Percentiles rank a stretch among this genome's conserved stretches.
Conservation (phyloP, 1,284 basidiomycete species). For the Ganoderma multipileum region DNA sequence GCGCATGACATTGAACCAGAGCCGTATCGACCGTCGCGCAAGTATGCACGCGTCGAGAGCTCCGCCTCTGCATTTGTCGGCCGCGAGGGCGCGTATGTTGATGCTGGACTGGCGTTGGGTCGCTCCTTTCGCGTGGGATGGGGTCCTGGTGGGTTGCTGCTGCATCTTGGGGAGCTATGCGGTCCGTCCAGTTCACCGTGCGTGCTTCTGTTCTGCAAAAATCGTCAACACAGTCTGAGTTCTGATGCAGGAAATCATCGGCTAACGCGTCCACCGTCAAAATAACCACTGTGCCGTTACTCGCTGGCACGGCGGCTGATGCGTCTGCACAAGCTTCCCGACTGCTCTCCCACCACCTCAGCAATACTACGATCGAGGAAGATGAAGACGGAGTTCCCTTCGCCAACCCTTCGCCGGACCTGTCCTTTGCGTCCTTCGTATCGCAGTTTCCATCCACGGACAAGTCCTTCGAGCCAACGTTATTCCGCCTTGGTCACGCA, state of each 20-base stretch:
- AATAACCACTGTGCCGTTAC: conserved; percentile 54
- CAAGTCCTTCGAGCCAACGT: conserved; percentile 75
- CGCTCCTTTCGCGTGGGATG: conserved; percentile 92
- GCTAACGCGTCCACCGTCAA: conserved; percentile 66
- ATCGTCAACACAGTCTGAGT: background rate
- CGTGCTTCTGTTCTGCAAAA: conserved; percentile 29
- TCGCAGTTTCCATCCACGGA: conserved; percentile 79
- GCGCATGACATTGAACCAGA: conserved; percentile 72
- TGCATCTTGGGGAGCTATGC: conserved; percentile 79
- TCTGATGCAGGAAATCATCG: conserved; percentile 49
- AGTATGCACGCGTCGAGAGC: conserved; percentile 73
- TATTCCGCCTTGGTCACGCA: conserved; percentile 91
- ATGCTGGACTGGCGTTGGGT: conserved; percentile 87
- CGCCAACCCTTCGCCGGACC: conserved; percentile 58
- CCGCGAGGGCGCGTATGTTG: conserved; percentile 72
- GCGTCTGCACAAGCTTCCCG: conserved; percentile 59
- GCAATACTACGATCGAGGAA: conserved; percentile 71
- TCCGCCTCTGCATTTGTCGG: conserved; percentile 68
- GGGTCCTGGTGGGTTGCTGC: conserved; percentile 83
- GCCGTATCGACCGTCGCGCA: conserved; percentile 69
- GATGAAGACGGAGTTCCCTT: conserved; percentile 63
- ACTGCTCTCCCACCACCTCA: conserved; percentile 83
- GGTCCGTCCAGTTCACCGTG: conserved; percentile 57
- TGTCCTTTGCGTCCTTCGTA: conserved; percentile 85
- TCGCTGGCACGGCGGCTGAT: conserved; percentile 44